phyloP scores from a whole-genome alignment of 306 rosid genomes.

The Calophaca sinica region DNA sequence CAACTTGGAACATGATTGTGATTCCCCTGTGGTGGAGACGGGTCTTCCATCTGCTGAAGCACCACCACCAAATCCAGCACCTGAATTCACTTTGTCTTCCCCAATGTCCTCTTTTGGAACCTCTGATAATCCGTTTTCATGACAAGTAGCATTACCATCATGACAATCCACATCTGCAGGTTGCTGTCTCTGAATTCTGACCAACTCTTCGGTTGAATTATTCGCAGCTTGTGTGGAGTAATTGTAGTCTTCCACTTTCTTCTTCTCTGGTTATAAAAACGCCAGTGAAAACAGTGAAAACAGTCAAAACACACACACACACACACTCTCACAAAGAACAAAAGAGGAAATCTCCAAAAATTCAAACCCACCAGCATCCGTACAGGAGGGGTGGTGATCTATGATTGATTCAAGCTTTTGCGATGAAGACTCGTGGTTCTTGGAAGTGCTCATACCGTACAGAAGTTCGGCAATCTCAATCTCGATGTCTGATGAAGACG shows the following conservation, averaged over 20 bases:
- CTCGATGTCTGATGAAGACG: constrained; percentile 63
- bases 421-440: constrained; percentile 42
- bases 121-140: constrained; percentile 42
- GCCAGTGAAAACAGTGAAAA: not conserved
- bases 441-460: constrained; percentile 60
- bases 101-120: constrained; percentile 26
- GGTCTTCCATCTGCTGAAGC: constrained; percentile 29
- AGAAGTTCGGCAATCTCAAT: constrained; percentile 87
- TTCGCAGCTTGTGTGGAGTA: constrained; percentile 32
- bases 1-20: constrained; percentile 33
- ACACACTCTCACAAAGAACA: not conserved
- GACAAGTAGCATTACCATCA: constrained; percentile 26
- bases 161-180: constrained; percentile 39
- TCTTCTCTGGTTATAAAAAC: constrained; percentile 51
- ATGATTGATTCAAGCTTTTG: constrained; percentile 46
- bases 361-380: constrained; percentile 49
- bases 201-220: constrained; percentile 43
- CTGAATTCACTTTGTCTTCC: constrained; percentile 40
- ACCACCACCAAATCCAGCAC: constrained; percentile 31
- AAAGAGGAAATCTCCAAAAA: constrained; percentile 31
- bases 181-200: constrained; percentile 44
- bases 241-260: constrained; percentile 42
- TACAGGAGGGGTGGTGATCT: constrained; percentile 1
- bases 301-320: not conserved
- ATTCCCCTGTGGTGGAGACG: not conserved